Evolutionary conservation across 2,329 filamentous ascomycete species (phyloP), one percentile per base, ranked within the genome.

Genomic region (Remersonia thermophila): DNA sequence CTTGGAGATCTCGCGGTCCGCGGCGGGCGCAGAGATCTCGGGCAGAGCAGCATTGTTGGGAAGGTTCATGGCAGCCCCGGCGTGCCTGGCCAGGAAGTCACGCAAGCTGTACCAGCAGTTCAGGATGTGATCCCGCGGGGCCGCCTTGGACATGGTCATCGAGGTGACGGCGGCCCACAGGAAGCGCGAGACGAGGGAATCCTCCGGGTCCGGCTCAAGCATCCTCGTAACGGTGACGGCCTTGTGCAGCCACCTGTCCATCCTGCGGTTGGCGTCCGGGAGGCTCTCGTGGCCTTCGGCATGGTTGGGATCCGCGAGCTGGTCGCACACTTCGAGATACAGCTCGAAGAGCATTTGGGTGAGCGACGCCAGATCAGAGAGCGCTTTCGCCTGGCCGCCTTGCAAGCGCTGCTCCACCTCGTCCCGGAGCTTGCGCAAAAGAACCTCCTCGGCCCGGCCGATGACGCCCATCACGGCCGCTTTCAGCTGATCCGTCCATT

Each of bases 21-120:
- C 79, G 1, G 85, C 83, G n/a, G 72, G 69, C 2, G 76, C 61
- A 0, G 89, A 95, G 33, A 98, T 72, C 43, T 91, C 83, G 0
- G 85, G 76, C 78, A 98, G 93, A 14, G 87, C 72, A 1, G 76
- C 72, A 51, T 94, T 96, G 55, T 98, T 96, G 3, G 80, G 73
- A 0, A 96, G 64, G 25, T 68, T 63, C 10, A 83, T 71, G 0
- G 65, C 59, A 3, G 59, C 47, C 1, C 59, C 48, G 2, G 58
- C 51, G 25, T 60, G 60, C 2, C 61, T 56, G 4, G 55, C 49
- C 16, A 76, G 55, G 14, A 65, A 62, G 39, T 73, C 69, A 12
- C 70, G 65, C 12, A 77, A 55, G 26, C 69, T 73, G 27, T 67
- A 68, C 71, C 72, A 77, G 50, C 71, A 69, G 23, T 66, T 60